Percentiles rank a stretch among this genome's conserved stretches.
Conservation (phyloP, 140 eudicot species). For the Stevia rebaudiana region DNA sequence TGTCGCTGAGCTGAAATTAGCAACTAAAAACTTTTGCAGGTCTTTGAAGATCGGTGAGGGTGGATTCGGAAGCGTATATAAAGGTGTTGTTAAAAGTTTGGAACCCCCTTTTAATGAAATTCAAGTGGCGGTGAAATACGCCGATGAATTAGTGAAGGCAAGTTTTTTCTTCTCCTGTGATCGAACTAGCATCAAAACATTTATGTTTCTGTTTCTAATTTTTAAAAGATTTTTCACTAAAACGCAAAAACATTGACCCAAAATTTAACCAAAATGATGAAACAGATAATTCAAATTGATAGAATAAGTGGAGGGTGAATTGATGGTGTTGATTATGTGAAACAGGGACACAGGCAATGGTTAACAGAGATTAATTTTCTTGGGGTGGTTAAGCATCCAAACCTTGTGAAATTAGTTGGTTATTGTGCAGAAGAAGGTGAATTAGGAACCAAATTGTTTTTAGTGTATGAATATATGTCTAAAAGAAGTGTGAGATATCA, state of each 20-base stretch:
- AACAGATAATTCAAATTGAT: too few species aligned
- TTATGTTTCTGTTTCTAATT: too few species aligned
- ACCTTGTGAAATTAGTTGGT: slow-evolving; percentile 61
- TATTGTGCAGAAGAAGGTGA: slow-evolving; percentile 66
- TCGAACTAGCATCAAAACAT: too few species aligned
- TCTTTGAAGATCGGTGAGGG: slow-evolving; percentile 56
- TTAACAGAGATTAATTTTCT: slow-evolving; percentile 63
- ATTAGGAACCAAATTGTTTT: slow-evolving; percentile 52
- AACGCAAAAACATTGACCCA: too few species aligned
- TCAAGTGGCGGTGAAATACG: slow-evolving; percentile 60
- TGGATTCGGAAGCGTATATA: slow-evolving; percentile 60
- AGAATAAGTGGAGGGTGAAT: too few species aligned
- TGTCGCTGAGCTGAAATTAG: slow-evolving; percentile 45
- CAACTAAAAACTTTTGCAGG: slow-evolving; percentile 40
- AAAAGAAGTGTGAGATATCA: slow-evolving; percentile 48
- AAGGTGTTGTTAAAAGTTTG: slow-evolving; percentile 40
- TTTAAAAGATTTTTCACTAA: too few species aligned
- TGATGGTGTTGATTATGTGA: background rate
- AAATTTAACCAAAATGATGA: too few species aligned
- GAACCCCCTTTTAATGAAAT: slow-evolving; percentile 40
- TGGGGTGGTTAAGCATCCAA: slow-evolving; percentile 58
- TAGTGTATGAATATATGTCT: slow-evolving; percentile 66
- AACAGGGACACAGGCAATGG: slow-evolving; percentile 69
- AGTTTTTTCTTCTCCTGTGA: slow-evolving; percentile 2
- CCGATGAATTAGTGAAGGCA: slow-evolving; percentile 43